These are phyloP conservation scores for Penicillium desertorum DNA, from an alignment of 495 filamentous ascomycete species.

Conservation along the genomic window DNA sequence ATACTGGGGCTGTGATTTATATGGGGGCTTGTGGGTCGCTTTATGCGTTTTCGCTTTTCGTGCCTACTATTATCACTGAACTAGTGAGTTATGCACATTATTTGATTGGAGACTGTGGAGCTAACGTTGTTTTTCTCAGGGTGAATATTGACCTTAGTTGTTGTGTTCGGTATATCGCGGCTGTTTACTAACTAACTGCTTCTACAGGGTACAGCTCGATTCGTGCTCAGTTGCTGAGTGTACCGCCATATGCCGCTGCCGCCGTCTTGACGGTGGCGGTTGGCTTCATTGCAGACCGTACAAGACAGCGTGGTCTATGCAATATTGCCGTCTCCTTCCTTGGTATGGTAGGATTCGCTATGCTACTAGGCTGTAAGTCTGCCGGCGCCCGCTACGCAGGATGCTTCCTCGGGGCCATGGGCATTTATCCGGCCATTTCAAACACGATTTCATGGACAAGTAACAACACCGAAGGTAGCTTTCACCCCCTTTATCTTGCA, in stretches of 20 bases:
- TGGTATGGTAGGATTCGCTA: conserved; percentile 74
- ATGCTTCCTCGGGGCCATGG: conserved; percentile 80
- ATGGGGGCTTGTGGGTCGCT: conserved; percentile 71
- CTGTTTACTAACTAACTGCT: conserved; percentile 2
- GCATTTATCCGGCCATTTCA: conserved; percentile 90
- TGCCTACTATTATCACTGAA: conserved; percentile 78
- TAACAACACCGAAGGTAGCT: conserved; percentile 78
- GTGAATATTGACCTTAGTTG: conserved; percentile 8
- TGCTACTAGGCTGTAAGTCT: conserved; percentile 64
- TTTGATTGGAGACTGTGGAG: conserved; percentile 20
- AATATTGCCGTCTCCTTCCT: conserved; percentile 72
- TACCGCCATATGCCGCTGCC: conserved; percentile 86
- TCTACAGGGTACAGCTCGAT: conserved; percentile 63
- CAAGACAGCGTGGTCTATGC: conserved; percentile 72
- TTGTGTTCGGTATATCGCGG: neutral
- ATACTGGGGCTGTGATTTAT: conserved; percentile 70
- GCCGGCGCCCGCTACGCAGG: conserved; percentile 75
- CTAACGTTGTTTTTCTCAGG: conserved; percentile 23
- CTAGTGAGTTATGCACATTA: conserved; percentile 32
- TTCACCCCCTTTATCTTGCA: neutral
- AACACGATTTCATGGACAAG: conserved; percentile 87
- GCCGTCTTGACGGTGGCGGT: conserved; percentile 72
- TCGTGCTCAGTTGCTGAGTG: conserved; percentile 75
- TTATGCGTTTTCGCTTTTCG: conserved; percentile 88
- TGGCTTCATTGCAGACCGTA: conserved; percentile 79